Base-by-base conservation (phyloP, 2,329 filamentous ascomycete genomes). In the Penicillium rolfsii region DNA sequence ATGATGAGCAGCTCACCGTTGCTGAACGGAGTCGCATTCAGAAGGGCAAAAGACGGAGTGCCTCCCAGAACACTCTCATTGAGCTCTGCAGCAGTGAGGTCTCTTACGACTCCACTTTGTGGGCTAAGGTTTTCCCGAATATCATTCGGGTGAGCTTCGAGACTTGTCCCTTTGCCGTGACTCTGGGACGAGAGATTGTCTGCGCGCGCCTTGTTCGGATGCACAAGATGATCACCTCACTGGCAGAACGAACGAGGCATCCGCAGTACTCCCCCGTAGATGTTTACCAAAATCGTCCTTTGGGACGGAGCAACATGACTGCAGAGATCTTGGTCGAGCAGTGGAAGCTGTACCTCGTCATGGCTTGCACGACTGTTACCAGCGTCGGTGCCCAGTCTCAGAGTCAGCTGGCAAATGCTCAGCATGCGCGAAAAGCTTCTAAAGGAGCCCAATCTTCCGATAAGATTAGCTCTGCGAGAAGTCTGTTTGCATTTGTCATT, bases 51-150 rank as follows among this genome's bases (percentile, higher is more conserved):
- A 89, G 93, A 67, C 92, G 90, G 73, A 91, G 88, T 71, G 91
- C 92, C 68, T 88, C 89, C 49, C 89, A 93, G 69, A 93, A 91
- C 64, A 94, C 92, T 2, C 81, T 99, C 19, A 90, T 98, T 36
- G 94, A 98, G 73, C 85, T 99, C 26, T 98, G 95, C 77, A 94
- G 92, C 68, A 98, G 95, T 77, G 95, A 98, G 68, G 88, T 95
- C 28, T 92, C 93, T 0, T 97, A 98, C 71, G 95, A 99, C 73
- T 89, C 92, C 2, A 96, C 93, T 0, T 80, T 99, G 12, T 99
- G 95, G 95, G 96, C 95, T 79, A 99, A 98, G 73, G 89, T 98
- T 19, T 99, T 99, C 71, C 96, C 95, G 3, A 98, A 97, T 71
- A 84, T 99, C 35, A 91, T 99, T 59, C 87, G 92, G 11, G 89